Evolutionary conservation across 176 grass and related monocot genomes (phyloP).

Genomic region (Triticum turgidum): DNA sequence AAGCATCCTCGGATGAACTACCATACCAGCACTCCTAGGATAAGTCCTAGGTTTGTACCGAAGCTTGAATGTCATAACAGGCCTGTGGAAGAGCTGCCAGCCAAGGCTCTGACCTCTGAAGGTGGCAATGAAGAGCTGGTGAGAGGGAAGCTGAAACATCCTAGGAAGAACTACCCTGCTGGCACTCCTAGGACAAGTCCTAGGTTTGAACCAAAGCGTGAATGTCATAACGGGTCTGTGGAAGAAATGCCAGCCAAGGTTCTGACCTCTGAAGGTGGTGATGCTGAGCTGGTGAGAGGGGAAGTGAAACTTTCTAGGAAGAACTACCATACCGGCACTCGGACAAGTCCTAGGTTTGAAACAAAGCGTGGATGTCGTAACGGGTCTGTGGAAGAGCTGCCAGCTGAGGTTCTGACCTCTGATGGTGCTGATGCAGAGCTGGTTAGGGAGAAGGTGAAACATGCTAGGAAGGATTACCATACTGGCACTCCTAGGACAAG

Average conservation of each 20-base stretch:
- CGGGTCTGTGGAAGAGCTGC: neutral
- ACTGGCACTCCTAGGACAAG: neutral
- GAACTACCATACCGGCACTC: neutral
- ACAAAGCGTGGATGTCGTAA: neutral
- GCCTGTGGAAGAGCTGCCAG: neutral
- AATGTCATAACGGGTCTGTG: neutral
- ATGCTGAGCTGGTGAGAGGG: neutral
- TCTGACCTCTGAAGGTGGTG: neutral
- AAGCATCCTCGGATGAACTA: neutral
- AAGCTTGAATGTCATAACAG: neutral
- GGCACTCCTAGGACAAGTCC: neutral
- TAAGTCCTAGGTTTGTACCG: neutral
- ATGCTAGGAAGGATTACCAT: neutral
- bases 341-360: neutral
- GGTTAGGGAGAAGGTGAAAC: neutral
- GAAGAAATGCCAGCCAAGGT: neutral
- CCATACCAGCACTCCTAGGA: neutral
- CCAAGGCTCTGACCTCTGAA: neutral
- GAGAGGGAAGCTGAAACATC: neutral
- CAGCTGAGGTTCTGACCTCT: neutral
- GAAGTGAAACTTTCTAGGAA: neutral
- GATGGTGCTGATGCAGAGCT: neutral
- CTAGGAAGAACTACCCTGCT: neutral
- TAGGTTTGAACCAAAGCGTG: neutral
- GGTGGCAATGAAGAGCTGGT: neutral